Base-by-base conservation (phyloP, 768 basidiomycete species). In the Leccinum disarticulatum region DNA sequence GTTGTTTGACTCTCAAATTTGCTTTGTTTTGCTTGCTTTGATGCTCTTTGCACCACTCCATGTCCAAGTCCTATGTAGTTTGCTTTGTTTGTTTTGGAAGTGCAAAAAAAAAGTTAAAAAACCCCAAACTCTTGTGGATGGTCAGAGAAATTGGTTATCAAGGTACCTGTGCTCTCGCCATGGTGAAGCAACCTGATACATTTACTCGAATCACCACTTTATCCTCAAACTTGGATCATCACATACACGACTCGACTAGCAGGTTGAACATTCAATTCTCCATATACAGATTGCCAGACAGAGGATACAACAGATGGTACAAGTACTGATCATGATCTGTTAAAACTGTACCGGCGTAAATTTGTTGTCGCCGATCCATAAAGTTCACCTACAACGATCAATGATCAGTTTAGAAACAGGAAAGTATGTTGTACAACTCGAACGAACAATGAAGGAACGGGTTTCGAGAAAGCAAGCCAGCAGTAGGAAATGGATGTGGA, bases 351-450 rank as follows among this genome's bases (percentile, higher is more conserved):
- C 68, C 3, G 22, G 22, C 53, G 0, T 61, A 58, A 57, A 57
- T 58, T 58, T 66, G 67, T 61, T 60, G 53, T 41, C 65, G n/a
- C 51, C 6, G 0, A 54, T 66, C 53, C 53, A 0, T 46, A 43
- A 25, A 25, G 25, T 17, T 48, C 50, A 43, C 54, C 59, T 52
- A 7, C 48, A 31, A 55, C 47, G 52, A 60, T 70, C 70, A 61
- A 64, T 55, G 22, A 43, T 19, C 11, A 1, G 43, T 58, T 35
- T 10, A 19, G 27, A 19, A 27, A 33, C 10, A 19, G 35, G 28
- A 7, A 41, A 35, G 35, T 4, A 15, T 61, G 47, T 52, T 61
- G 58, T 69, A 69, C 70, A 71, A 22, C 22, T 22, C 22, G 22
- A 22, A 55, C n/a, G 28, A 54, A 56, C n/a, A 41, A 62, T 11